These are phyloP conservation scores for Fusarium chuoi DNA, from an alignment of 2,329 filamentous ascomycete genomes.

Conservation along the genomic window DNA sequence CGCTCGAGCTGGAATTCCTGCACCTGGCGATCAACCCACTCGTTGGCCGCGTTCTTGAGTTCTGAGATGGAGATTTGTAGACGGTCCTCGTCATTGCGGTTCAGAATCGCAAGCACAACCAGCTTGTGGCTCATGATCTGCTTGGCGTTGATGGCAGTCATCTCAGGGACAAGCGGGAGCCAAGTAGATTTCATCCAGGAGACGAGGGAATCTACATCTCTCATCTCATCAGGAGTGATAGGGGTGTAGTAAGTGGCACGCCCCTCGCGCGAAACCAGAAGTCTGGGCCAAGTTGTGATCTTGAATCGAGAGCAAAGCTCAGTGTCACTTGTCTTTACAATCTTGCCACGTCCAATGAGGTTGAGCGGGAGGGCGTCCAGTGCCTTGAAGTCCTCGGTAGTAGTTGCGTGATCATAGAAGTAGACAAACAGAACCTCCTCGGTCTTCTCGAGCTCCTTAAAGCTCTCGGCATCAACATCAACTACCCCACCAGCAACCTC, in stretches of 20 bases:
- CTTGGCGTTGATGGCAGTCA: conserved; percentile 88
- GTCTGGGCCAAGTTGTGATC: conserved; percentile 95
- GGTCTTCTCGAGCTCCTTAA: conserved; percentile 87
- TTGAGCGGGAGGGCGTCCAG: conserved; percentile 87
- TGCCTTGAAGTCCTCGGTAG: conserved; percentile 88
- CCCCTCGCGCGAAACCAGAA: conserved; percentile 89
- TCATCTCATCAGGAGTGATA: conserved; percentile 90
- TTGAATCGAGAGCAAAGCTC: conserved; percentile 85
- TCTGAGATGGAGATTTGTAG: conserved; percentile 84
- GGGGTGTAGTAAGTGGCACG: conserved; percentile 90
- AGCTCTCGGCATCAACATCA: conserved; percentile 80
- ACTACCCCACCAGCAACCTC: conserved; percentile 80
- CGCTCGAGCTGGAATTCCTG: conserved; percentile 91
- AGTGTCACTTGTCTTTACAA: conserved; percentile 89
- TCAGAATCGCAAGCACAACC: conserved; percentile 92
- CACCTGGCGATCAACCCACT: conserved; percentile 98
- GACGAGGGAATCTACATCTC: conserved; percentile 80
- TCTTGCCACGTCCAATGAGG: conserved; percentile 88
- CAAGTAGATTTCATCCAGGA: conserved; percentile 97
- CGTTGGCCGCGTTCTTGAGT: conserved; percentile 92
- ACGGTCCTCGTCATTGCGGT: conserved; percentile 80
- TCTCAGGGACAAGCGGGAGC: conserved; percentile 93
- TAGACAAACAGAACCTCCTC: conserved; percentile 98
- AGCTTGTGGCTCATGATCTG: conserved; percentile 96
- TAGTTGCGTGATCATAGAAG: conserved; percentile 96